Conservation (phyloP, 2,329 filamentous ascomycete species). For the Ophiostoma ulmi region DNA sequence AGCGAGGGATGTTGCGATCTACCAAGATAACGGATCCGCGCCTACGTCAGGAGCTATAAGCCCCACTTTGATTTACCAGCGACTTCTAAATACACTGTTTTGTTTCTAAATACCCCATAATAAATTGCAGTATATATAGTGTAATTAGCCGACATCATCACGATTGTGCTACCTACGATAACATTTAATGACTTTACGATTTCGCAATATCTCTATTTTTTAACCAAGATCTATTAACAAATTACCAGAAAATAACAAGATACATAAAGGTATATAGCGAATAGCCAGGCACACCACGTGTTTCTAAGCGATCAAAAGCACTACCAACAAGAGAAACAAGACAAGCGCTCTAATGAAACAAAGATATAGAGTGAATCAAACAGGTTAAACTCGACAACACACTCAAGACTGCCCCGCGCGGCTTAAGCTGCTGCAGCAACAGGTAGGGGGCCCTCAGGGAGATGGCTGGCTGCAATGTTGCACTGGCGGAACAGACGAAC, state of each 20-base stretch:
- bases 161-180: neutral
- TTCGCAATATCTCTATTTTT: neutral
- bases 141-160: neutral
- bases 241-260: neutral
- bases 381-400: neutral
- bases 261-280: neutral
- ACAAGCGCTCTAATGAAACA: neutral
- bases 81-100: neutral
- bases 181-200: neutral
- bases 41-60: neutral
- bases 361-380: neutral
- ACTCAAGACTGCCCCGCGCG: too few relatives aligned
- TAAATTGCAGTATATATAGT: neutral
- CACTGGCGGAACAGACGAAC: constrained; percentile 72
- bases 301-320: neutral
- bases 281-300: neutral
- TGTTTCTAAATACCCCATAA: neutral
- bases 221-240: neutral
- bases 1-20: neutral
- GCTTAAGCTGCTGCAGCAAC: neutral
- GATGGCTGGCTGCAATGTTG: constrained; percentile 62
- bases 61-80: neutral
- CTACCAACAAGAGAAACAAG: neutral
- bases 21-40: neutral
- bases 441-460: constrained; percentile 23